Evolutionary conservation across 352 stramenopile species (phyloP).

Genomic region (Pythium volutum): DNA sequence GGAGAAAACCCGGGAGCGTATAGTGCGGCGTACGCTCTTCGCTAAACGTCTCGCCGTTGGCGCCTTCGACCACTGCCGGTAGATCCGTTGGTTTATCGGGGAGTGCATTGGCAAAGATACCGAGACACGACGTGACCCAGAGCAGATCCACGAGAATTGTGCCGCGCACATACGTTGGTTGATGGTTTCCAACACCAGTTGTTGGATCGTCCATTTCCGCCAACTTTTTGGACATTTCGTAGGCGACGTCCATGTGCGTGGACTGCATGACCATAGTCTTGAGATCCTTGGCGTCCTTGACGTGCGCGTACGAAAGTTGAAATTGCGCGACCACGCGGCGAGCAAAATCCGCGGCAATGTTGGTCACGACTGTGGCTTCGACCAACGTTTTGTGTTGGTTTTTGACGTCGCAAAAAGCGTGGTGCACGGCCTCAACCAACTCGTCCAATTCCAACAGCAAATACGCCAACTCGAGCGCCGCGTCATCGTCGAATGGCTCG

Average conservation of each 20-base stretch:
- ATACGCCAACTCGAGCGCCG: background rate
- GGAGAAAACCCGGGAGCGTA: background rate
- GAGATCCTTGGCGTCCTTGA: background rate
- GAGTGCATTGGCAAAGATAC: no score
- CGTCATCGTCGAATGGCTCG: background rate
- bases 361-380: background rate
- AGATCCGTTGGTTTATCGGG: background rate
- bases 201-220: background rate
- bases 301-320: background rate
- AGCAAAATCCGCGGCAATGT: background rate
- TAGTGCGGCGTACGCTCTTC: constrained; percentile 9
- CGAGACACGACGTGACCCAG: no score
- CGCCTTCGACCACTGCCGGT: background rate
- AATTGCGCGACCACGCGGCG: background rate
- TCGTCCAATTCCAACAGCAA: constrained; percentile 5
- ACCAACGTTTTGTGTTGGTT: constrained; percentile 1
- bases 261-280: background rate
- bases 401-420: constrained; percentile 3
- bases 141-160: no score
- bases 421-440: background rate
- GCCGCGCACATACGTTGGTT: background rate
- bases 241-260: no score
- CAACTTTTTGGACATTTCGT: background rate
- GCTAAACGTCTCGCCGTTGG: background rate
- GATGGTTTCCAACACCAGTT: background rate